Conservation (phyloP, 106 monocot species). For the Vanilla planifolia region DNA sequence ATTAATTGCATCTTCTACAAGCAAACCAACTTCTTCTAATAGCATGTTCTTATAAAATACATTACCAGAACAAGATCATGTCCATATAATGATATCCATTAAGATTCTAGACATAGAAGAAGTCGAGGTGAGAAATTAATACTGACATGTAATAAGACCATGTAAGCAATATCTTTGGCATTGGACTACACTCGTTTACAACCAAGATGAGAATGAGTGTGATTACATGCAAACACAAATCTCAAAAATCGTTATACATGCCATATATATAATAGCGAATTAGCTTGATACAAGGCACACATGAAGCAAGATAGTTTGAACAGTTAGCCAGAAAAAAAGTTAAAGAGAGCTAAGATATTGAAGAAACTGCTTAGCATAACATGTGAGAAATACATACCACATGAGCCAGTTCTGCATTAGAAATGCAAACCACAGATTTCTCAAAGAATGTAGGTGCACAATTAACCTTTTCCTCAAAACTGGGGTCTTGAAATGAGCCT, state of each 20-base stretch:
- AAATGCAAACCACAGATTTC: neutral
- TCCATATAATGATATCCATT: no score
- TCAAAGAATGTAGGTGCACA: neutral
- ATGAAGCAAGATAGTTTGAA: neutral
- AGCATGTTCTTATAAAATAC: no score
- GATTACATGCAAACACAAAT: neutral
- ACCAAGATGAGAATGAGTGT: neutral
- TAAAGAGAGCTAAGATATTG: neutral
- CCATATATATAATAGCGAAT: neutral
- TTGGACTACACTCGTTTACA: neutral
- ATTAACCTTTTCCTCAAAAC: slow-evolving; percentile 2
- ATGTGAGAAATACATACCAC: slow-evolving; percentile 1
- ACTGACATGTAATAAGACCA: no score
- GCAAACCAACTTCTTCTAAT: no score
- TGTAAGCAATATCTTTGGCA: no score
- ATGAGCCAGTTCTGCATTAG: neutral
- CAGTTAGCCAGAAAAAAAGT: neutral
- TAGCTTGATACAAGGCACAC: neutral
- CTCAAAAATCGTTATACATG: neutral
- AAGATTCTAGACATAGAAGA: no score
- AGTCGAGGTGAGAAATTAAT: no score
- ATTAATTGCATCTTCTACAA: no score
- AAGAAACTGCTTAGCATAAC: neutral
- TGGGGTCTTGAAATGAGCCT: slow-evolving; percentile 3
- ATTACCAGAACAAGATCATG: no score